Conservation (phyloP, 2,329 filamentous ascomycete species). For the Diatrype stigma region DNA sequence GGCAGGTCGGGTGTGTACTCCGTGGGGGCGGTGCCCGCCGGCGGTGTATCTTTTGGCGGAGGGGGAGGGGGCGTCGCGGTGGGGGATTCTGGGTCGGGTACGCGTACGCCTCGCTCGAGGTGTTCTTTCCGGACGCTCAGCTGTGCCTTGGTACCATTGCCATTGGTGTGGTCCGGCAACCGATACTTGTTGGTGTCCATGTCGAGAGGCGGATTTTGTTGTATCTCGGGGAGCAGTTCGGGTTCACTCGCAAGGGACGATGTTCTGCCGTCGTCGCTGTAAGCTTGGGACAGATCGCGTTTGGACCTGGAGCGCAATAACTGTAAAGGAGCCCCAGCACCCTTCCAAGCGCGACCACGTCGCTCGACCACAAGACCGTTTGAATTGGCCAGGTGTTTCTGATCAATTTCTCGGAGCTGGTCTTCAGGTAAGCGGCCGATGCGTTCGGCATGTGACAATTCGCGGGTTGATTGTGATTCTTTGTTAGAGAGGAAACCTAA, state of each 20-base stretch:
- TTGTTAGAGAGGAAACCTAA: slow-evolving; percentile 53
- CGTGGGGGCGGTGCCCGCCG: slow-evolving; percentile 32
- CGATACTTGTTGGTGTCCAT: slow-evolving; percentile 74
- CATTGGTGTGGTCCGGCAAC: slow-evolving; percentile 64
- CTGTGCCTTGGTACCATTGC: slow-evolving; percentile 63
- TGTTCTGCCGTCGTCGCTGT: slow-evolving; percentile 8
- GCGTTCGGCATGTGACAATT: slow-evolving; percentile 34
- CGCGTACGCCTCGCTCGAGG: slow-evolving; percentile 45
- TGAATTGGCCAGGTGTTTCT: slow-evolving; percentile 57
- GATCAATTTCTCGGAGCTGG: slow-evolving; percentile 66
- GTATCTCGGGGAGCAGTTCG: slow-evolving; percentile 49
- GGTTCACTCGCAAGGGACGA: slow-evolving; percentile 10
- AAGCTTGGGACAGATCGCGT: slow-evolving; percentile 23
- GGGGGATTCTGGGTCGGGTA: slow-evolving; percentile 31
- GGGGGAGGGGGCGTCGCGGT: slow-evolving; percentile 36
- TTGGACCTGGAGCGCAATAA: slow-evolving; percentile 27
- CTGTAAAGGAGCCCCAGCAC: slow-evolving; percentile 51
- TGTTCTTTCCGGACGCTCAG: slow-evolving; percentile 55
- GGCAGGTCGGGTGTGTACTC: slow-evolving; percentile 48
- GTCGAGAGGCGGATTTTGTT: slow-evolving; percentile 45
- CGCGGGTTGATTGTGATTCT: slow-evolving; percentile 31
- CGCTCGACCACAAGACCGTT: slow-evolving; percentile 51
- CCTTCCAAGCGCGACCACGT: slow-evolving; percentile 70
- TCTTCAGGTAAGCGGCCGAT: slow-evolving; percentile 68
- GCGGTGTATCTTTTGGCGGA: slow-evolving; percentile 50